Base-by-base conservation (phyloP, 2,329 filamentous ascomycete genomes). In the Cylindrodendrum hubeiense region DNA sequence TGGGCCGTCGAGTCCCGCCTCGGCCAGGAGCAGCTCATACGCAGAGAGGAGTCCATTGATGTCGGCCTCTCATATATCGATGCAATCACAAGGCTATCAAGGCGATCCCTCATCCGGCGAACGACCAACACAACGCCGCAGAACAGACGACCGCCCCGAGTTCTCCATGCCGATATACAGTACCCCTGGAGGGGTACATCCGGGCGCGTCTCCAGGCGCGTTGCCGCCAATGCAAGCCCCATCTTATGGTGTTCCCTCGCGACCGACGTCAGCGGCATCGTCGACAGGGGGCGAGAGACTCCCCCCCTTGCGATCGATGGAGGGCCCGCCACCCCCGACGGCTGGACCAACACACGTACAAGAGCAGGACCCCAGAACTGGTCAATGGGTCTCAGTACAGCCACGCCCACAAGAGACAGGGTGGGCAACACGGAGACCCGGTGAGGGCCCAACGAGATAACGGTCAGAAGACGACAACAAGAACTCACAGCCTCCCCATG, bases 1-100 rank as follows among this genome's bases (percentile, higher is more conserved):
- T 53, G 84, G 83, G 5, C 86, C 85, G 8, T 81, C 82, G n/a
- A 89, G 85, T 72, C 87, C 87, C 17, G 75, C 75, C 2, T 76
- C 80, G 17, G 74, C 77, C 15, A 79, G 78, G 44, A 75, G 75
- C 15, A 77, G 74, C 28, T 79, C 81, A 2, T 80, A 79, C 53
- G 72, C 77, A 17, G 78, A 84, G 15, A 77, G 77, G 50, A 83
- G 79, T 56, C 79, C 82, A 0, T 68, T 78, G 44, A 61, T 69
- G 24, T 71, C 76, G 24, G 71, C 74, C 17, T 73, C 74, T 10
- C 71, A 73, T 28, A 67, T 71, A 7, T 70, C 73, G 30, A 75
- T 74, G 26, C 72, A 76, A 50, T 67, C 72, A 21, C 72, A 77
- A 60, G 72, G 76, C 17, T 82, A 83, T 68, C 74, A 77, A 30